These are phyloP conservation scores for Talaromyces marneffei DNA, from an alignment of 2,329 filamentous ascomycete genomes.

Conservation along the genomic window DNA sequence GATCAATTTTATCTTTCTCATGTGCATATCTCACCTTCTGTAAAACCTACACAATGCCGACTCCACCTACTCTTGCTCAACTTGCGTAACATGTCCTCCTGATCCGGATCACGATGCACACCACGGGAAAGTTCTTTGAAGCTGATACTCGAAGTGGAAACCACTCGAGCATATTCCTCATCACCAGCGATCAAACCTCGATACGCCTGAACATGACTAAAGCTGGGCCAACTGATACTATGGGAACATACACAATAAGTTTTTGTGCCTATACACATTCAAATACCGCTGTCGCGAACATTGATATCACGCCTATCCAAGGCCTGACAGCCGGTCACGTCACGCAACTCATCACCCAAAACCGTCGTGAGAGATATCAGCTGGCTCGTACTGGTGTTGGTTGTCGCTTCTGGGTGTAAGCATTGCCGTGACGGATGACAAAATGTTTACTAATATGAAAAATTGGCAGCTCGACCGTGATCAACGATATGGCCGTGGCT, in stretches of 20 bases:
- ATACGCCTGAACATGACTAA: slow-evolving; percentile 13
- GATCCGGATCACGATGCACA: slow-evolving; percentile 15
- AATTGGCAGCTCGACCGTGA: not conserved
- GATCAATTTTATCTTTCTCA: no score
- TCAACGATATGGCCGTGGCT: not conserved
- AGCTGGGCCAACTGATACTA: slow-evolving; percentile 7
- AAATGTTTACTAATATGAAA: not conserved
- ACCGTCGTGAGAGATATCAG: not conserved
- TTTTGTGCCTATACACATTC: slow-evolving; percentile 3
- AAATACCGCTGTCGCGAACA: not conserved
- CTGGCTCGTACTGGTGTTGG: not conserved
- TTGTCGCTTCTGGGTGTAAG: slow-evolving; percentile 1
- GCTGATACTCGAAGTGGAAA: slow-evolving; percentile 15
- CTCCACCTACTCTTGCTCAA: not conserved
- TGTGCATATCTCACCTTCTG: not conserved
- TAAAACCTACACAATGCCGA: not conserved
- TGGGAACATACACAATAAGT: slow-evolving; percentile 4
- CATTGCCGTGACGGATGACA: not conserved
- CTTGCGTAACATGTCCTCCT: not conserved
- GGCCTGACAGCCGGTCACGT: slow-evolving; percentile 1
- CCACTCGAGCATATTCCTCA: slow-evolving; percentile 1
- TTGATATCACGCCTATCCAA: not conserved
- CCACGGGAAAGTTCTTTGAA: slow-evolving; percentile 12
- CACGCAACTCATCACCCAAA: not conserved
- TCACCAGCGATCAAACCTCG: not conserved